Base-by-base conservation (phyloP, 768 basidiomycete species). In the Termitomyces sp. region DNA sequence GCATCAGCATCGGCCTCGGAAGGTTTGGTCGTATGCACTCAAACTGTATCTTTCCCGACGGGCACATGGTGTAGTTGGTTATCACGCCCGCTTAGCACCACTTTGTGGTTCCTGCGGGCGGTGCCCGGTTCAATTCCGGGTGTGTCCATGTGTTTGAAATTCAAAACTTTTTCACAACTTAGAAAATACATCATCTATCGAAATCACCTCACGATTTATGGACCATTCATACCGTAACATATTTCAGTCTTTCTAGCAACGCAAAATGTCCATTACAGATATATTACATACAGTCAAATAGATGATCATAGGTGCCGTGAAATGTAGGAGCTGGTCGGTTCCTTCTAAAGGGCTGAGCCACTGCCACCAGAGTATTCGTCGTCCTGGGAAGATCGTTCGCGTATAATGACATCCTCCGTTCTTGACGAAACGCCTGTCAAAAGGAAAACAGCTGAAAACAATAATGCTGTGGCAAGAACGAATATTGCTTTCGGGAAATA, bases 401-500 rank as follows among this genome's bases (percentile, higher is more conserved):
- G 61, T 20, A 61, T 55, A 12, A 64, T 55, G 32, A 65, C 63
- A 40, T 63, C 64, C 28, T 65, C 62, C 44, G 49, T 39, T 48
- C 57, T 60, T 4, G 69, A 59, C 16, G 59, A 66, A 22, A 86
- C 64, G 39, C 82, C 71, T 57, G 72, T 71, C 3, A 88, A 73
- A 51, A 86, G 68, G 35, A 74, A 59, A 11, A 90, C 75, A 0
- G 82, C 77, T n/a, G 76, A 66, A 42, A 80, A 67, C 33, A 88
- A 73, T n/a, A 92, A 69, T n/a, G 70, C 74, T 1, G 81, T 80
- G 5, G 88, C 89, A 12, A 84, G 73, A 16, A 73, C 79, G 65
- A 92, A 92, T 66, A 92, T 85, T 1, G 87, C 82, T 73, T 85
- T 84, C 0, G 90, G 90, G 68, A 80, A 89, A 20, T 73, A 76